A percentile compares a stretch with the other conserved stretches of the same genome.
These are phyloP conservation scores for Annulohypoxylon maeteangense DNA, from an alignment of 495 filamentous ascomycete genomes.

Conservation along the genomic window DNA sequence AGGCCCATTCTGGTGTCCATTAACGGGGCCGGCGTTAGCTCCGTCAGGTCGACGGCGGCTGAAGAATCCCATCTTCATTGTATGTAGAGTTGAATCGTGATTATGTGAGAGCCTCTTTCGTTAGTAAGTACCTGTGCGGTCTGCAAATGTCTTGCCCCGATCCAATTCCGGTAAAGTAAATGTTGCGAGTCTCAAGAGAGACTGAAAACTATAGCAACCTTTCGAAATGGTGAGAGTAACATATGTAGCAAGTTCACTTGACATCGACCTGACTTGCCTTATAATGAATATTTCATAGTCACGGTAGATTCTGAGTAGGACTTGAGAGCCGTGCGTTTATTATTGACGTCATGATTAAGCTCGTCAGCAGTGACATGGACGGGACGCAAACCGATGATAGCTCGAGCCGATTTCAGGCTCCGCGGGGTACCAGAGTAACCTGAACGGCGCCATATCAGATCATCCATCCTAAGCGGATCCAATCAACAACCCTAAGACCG, in stretches of 20 bases:
- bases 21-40: constrained; percentile 2
- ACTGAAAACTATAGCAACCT: background rate
- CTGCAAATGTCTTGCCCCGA: background rate
- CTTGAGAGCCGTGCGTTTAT: background rate
- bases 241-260: background rate
- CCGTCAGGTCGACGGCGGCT: constrained; percentile 37
- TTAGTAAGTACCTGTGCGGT: too few relatives aligned
- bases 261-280: background rate
- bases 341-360: constrained; percentile 37
- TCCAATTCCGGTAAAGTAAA: background rate
- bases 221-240: background rate
- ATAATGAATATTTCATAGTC: background rate
- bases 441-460: constrained; percentile 4
- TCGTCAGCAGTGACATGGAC: constrained; percentile 25
- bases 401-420: constrained; percentile 19
- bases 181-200: background rate
- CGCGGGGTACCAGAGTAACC: background rate
- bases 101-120: background rate
- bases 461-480: constrained; percentile 14
- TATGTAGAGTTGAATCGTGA: background rate
- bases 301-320: background rate
- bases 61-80: constrained; percentile 44
- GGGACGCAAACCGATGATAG: constrained; percentile 1
- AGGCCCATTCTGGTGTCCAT: constrained; percentile 26
- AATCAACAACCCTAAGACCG: constrained; percentile 18